A percentile compares a stretch with the other conserved stretches of the same genome.
Conservation (phyloP, 192 early-diverging fungal genomes). For the Umbelopsis isabellina region DNA sequence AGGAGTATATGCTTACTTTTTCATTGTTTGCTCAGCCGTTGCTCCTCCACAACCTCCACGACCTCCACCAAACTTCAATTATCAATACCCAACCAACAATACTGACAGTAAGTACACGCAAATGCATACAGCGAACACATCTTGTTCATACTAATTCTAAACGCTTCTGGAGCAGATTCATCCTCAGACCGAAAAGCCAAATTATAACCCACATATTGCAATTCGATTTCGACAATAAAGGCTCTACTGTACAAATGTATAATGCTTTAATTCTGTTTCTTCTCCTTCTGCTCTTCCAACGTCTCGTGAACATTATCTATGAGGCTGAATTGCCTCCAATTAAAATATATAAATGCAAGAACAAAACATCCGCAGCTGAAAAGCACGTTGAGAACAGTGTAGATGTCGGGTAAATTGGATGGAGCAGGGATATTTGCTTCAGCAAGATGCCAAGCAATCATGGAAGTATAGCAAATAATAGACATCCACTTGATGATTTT, state of each 20-base stretch:
- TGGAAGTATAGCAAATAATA: slow-evolving; percentile 41
- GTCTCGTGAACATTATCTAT: slow-evolving; percentile 20
- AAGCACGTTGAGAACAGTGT: slow-evolving; percentile 77
- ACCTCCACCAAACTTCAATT: slow-evolving; percentile 11
- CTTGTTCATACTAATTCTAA: too few species aligned
- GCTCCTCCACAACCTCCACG: slow-evolving; percentile 1
- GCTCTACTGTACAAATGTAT: not conserved
- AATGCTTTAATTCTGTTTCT: not conserved
- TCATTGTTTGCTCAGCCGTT: not conserved
- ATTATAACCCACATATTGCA: not conserved
- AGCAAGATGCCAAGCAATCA: slow-evolving; percentile 60
- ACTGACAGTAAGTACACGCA: not conserved
- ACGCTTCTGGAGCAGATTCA: too few species aligned
- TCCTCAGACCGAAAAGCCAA: not conserved
- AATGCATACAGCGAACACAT: too few species aligned
- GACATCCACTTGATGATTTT: not conserved
- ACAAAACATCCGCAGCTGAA: slow-evolving; percentile 71
- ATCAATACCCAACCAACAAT: not conserved
- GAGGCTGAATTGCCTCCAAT: slow-evolving; percentile 62
- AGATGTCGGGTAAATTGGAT: slow-evolving; percentile 77
- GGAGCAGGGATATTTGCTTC: slow-evolving; percentile 69
- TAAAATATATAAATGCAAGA: slow-evolving; percentile 71
- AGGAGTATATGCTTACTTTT: not conserved
- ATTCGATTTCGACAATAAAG: not conserved
- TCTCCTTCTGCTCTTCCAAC: not conserved